A percentile compares a stretch with the other conserved stretches of the same genome.
These are phyloP conservation scores for Cladosporium sphaerospermum DNA, from an alignment of 2,329 filamentous ascomycete species.

Conservation along the genomic window DNA sequence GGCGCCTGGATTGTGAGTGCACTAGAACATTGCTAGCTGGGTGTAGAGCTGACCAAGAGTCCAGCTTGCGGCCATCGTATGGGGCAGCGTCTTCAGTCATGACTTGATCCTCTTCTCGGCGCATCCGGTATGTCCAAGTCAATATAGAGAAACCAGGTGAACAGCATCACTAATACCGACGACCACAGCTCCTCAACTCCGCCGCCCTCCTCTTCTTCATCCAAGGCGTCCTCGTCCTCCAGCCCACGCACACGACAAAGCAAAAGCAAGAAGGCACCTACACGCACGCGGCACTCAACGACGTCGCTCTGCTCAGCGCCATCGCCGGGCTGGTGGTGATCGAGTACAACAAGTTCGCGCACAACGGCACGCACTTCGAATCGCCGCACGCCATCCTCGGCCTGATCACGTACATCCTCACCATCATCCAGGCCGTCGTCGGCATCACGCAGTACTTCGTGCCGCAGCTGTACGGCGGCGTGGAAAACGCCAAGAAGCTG, in stretches of 20 bases:
- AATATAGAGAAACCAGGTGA: neutral
- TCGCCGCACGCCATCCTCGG: slow-evolving; percentile 79
- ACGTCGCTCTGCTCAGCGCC: slow-evolving; percentile 56
- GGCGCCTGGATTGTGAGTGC: slow-evolving; percentile 62
- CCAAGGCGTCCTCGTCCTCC: slow-evolving; percentile 76
- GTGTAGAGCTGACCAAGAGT: slow-evolving; percentile 13
- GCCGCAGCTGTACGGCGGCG: slow-evolving; percentile 69
- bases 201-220: slow-evolving; percentile 67
- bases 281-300: slow-evolving; percentile 65
- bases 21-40: neutral
- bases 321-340: slow-evolving; percentile 63
- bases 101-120: slow-evolving; percentile 76
- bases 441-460: slow-evolving; percentile 78
- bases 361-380: slow-evolving; percentile 65
- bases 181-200: slow-evolving; percentile 31
- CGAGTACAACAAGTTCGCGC: slow-evolving; percentile 74
- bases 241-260: slow-evolving; percentile 71
- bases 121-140: slow-evolving; percentile 62
- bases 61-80: slow-evolving; percentile 66
- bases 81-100: slow-evolving; percentile 64
- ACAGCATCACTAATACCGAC: neutral
- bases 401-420: slow-evolving; percentile 63
- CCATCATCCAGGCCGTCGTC: slow-evolving; percentile 67
- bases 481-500: slow-evolving; percentile 69
- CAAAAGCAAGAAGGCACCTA: slow-evolving; percentile 64